A percentile compares a stretch with the other conserved stretches of the same genome.
phyloP scores from a whole-genome alignment of 345 rosid genomes.

The Angophora floribunda region DNA sequence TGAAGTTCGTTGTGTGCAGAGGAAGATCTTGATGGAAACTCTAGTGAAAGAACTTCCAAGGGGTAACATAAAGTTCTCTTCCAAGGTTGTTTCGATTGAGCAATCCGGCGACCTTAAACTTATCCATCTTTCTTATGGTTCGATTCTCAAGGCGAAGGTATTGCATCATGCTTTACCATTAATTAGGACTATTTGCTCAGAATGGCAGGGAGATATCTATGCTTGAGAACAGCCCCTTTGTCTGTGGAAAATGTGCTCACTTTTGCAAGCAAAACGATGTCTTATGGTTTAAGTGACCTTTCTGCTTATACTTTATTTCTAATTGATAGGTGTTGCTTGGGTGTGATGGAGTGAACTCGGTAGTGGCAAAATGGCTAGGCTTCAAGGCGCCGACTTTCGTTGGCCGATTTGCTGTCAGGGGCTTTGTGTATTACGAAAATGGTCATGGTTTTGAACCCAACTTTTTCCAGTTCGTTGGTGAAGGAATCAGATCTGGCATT shows the following conservation, averaged over 20 bases:
- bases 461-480: slow-evolving; percentile 20
- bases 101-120: slow-evolving; percentile 41
- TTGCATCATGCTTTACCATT: neutral
- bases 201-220: neutral
- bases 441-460: slow-evolving; percentile 32
- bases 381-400: slow-evolving; percentile 28
- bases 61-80: slow-evolving; percentile 52
- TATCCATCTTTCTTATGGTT: slow-evolving; percentile 51
- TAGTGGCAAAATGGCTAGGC: slow-evolving; percentile 59
- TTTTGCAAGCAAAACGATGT: neutral
- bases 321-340: slow-evolving; percentile 50
- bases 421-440: slow-evolving; percentile 17
- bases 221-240: neutral
- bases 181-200: neutral
- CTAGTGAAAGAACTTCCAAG: slow-evolving; percentile 42
- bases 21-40: slow-evolving; percentile 44
- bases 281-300: neutral
- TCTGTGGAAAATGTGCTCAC: neutral
- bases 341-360: slow-evolving; percentile 68
- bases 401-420: slow-evolving; percentile 35
- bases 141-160: slow-evolving; percentile 56
- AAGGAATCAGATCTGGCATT: slow-evolving; percentile 40
- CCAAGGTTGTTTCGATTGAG: slow-evolving; percentile 54
- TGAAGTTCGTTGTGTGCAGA: slow-evolving; percentile 45
- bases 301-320: neutral